Conservation (phyloP, 2,329 filamentous ascomycete genomes). For the Pseudogymnoascus pannorum region DNA sequence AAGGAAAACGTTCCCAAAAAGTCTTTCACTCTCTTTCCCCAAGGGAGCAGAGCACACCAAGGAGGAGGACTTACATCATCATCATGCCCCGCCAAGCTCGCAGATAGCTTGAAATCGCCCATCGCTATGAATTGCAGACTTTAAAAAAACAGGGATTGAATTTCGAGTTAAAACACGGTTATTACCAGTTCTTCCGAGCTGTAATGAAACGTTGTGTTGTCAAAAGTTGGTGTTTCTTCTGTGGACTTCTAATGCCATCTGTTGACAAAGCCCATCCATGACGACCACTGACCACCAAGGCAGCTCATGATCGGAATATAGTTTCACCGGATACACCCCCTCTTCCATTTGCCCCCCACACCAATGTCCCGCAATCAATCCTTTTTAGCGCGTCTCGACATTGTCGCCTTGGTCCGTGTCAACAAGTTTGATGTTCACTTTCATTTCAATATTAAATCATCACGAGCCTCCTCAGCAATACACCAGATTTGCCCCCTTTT, state of each 20-base stretch:
- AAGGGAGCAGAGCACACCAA: not conserved
- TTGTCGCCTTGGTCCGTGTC: constrained; percentile 5
- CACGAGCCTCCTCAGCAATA: not conserved
- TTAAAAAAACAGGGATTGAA: not conserved
- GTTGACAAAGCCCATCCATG: constrained; percentile 3
- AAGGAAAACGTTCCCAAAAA: not conserved
- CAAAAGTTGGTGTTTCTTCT: not conserved
- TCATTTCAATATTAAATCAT: constrained; percentile 3
- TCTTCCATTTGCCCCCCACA: not conserved
- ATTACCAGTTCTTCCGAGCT: not conserved
- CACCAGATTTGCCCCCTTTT: not conserved
- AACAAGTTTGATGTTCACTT: constrained; percentile 6
- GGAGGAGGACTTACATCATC: constrained; percentile 65
- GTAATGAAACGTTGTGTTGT: not conserved
- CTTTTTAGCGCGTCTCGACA: constrained; percentile 7
- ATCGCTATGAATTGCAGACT: constrained; percentile 37
- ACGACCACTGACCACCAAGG: constrained; percentile 1
- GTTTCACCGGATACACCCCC: not conserved
- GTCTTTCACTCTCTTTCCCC: not conserved
- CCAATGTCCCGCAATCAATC: constrained; percentile 5
- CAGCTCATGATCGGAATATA: not conserved
- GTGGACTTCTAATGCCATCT: constrained; percentile 6
- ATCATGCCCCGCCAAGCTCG: constrained; percentile 80
- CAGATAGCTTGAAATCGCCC: constrained; percentile 87
- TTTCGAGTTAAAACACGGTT: not conserved